Evolutionary conservation across 176 grass and related monocot species (phyloP).

Genomic region (Luzula sylvatica): DNA sequence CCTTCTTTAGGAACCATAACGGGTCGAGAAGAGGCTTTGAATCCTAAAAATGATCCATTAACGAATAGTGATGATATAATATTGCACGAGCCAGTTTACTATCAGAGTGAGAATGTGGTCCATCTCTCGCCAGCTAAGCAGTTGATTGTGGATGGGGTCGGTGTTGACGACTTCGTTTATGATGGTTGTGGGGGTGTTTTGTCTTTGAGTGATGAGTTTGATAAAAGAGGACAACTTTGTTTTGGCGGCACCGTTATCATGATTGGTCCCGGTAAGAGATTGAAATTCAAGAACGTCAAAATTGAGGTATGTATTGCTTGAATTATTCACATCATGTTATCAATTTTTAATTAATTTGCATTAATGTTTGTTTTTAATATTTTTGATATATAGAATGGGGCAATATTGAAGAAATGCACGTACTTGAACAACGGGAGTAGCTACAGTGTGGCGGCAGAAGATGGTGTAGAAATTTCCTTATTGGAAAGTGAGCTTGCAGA

Average conservation of each 20-base stretch:
- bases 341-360: no score
- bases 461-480: conserved; percentile 79
- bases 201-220: conserved; percentile 72
- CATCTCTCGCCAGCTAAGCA: conserved; percentile 81
- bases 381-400: conserved; percentile 91
- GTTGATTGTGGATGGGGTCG: conserved; percentile 86
- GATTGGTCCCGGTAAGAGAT: conserved; percentile 64
- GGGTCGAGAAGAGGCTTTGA: conserved; percentile 64
- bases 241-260: conserved; percentile 56
- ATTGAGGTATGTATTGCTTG: conserved; percentile 80
- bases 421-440: conserved; percentile 84
- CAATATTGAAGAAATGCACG: conserved; percentile 67
- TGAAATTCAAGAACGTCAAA: conserved; percentile 95
- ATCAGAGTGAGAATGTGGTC: conserved; percentile 55
- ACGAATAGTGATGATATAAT: conserved; percentile 75
- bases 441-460: conserved; percentile 67
- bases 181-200: conserved; percentile 88
- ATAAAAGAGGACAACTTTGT: conserved; percentile 59
- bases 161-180: conserved; percentile 71
- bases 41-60: conserved; percentile 85
- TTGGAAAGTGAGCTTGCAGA: conserved; percentile 43
- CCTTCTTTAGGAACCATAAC: conserved; percentile 85
- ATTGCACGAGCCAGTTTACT: conserved; percentile 52
- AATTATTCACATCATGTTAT: no score
- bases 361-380: conserved; percentile 14